Evolutionary conservation across 768 basidiomycete species (phyloP), one percentile per base, ranked within the genome.

Genomic region (Kwoniella bestiolae): DNA sequence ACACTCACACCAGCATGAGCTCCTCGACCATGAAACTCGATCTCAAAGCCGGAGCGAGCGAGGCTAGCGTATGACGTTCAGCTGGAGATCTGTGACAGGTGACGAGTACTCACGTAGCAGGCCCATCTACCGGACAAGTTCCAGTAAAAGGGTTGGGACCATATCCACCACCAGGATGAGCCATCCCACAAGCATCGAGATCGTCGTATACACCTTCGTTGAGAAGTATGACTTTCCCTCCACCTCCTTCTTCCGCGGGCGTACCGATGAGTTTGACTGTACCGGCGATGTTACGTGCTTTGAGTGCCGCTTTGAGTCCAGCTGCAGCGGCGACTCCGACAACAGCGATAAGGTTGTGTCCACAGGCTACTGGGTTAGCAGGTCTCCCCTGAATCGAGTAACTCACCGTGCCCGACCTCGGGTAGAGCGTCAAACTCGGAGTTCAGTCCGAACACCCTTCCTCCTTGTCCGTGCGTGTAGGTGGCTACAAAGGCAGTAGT

Each of bases 1-100:
- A n/a, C 1, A 68, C 72, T 75, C 6, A 75, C 73, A 0, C 73
- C 76, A 0, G 76, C 76, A 67, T 78, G 76, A 0, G 76, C 76
- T 12, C 72, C 70, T 49, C 60, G 65, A 3, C 72, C 74, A 31
- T 52, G 59, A 55, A 71, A 75, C 23, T 71, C 68, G 55, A 71
- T 67, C 4, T 64, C 67, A 56, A 77, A 72, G 3, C 72, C 75
- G 3, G 73, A 65, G 63, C 70, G 53, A 65, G 65, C 73, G 32
- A 69, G 47, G 23, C 61, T 61, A 16, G 2, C 14, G 5, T 18
- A 11, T 11, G 11, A 16, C 18, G 12, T 34, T 16, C 21, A 11
- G 32, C 47, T 11, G 11, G 8, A 49, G 11, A 21, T 11, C 18
- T 45, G 18, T 26, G 26, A 7, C 53, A 32, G 4, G 34, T 41